Conservation (phyloP, 345 rosid genomes). For the Eucalyptus sp. region DNA sequence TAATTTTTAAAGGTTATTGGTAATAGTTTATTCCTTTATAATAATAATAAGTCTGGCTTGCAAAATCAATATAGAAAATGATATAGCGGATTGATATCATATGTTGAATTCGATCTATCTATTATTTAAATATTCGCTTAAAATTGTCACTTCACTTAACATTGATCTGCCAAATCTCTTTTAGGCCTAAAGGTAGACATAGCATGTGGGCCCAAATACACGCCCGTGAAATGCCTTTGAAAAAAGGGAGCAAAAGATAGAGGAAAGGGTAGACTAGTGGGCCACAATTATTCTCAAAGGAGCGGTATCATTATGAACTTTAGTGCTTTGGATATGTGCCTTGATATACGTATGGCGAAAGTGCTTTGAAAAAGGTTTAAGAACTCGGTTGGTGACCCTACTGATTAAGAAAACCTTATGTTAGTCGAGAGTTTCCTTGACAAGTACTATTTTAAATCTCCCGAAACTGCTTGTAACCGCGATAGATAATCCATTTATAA, state of each 20-base stretch:
- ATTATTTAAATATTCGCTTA: not conserved
- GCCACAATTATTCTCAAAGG: not conserved
- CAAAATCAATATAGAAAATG: not conserved
- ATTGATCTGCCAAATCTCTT: not conserved
- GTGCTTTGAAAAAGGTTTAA: not conserved
- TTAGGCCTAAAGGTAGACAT: not conserved
- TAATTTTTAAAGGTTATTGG: rapidly evolving
- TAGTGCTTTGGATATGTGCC: not conserved
- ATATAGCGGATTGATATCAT: not conserved
- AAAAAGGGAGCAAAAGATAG: not conserved
- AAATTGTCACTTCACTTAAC: not conserved
- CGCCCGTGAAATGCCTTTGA: not conserved
- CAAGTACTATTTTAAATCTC: not conserved
- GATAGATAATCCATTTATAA: not conserved
- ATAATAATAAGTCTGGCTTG: not conserved
- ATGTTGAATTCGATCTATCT: not conserved
- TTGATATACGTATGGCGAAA: not conserved
- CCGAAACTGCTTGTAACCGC: rapidly evolving
- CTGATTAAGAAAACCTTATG: not conserved
- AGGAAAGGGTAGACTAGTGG: not conserved
- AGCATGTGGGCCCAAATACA: not conserved
- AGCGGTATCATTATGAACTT: not conserved
- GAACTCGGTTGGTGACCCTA: not conserved
- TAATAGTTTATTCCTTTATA: not conserved
- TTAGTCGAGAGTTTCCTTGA: not conserved